Conservation (phyloP, 495 filamentous ascomycete species). For the Platismatia glauca region DNA sequence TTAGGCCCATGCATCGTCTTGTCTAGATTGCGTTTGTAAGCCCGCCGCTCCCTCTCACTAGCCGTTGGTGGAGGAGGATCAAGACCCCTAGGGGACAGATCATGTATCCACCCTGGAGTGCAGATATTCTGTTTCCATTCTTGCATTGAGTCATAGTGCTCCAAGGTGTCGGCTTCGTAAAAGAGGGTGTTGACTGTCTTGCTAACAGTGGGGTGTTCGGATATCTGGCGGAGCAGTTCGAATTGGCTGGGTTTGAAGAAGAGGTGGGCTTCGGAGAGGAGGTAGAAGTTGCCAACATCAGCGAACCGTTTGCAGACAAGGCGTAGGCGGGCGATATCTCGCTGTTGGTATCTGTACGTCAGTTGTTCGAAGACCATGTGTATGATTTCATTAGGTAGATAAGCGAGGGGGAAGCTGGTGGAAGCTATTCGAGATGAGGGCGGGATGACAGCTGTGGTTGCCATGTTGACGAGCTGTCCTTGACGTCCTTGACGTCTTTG, state of each 20-base stretch:
- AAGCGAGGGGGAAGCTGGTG: background rate
- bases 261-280: background rate
- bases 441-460: background rate
- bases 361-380: background rate
- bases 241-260: slow-evolving; percentile 4
- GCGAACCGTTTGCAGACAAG: background rate
- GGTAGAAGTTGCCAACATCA: background rate
- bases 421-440: background rate
- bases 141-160: background rate
- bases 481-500: too few species aligned
- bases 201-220: slow-evolving; percentile 1
- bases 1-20: background rate
- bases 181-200: background rate
- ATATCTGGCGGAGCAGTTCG: background rate
- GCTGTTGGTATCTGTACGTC: background rate
- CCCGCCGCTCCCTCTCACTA: background rate
- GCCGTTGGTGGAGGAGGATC: background rate
- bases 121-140: background rate
- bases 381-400: background rate
- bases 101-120: background rate
- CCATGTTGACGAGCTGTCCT: background rate
- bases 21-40: background rate
- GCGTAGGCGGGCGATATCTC: background rate
- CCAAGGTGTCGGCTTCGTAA: slow-evolving; percentile 4
- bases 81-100: background rate